Evolutionary conservation across 169 alveolate species (phyloP).

Genomic region (Plasmodium sp.): DNA sequence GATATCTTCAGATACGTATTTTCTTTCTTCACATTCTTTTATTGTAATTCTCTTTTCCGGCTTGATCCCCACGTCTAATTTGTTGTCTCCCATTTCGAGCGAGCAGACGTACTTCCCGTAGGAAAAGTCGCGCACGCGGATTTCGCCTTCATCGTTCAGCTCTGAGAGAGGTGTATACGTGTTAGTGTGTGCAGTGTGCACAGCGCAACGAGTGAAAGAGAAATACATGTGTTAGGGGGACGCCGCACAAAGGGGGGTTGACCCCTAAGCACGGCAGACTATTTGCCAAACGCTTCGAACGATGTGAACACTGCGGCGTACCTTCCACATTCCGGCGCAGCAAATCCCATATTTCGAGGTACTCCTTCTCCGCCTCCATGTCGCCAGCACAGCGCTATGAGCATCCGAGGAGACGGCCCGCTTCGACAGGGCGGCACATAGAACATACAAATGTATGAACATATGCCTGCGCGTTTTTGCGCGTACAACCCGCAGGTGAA

Average conservation of each 20-base stretch:
- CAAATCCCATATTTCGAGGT: not conserved
- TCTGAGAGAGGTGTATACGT: not conserved
- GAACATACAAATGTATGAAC: not conserved
- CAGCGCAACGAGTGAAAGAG: not conserved
- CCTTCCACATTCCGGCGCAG: slow-evolving; percentile 50
- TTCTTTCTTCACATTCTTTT: slow-evolving; percentile 68
- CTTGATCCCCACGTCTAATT: slow-evolving; percentile 55
- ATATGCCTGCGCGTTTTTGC: not conserved
- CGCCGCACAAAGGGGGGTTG: not conserved
- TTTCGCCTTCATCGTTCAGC: slow-evolving; percentile 44
- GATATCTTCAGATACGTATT: slow-evolving; percentile 16
- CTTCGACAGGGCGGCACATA: not conserved
- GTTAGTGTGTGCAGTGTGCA: not conserved
- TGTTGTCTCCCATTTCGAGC: slow-evolving; percentile 52
- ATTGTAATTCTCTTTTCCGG: slow-evolving; percentile 59
- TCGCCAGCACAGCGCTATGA: not conserved
- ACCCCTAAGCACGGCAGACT: not conserved
- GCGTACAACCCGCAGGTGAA: not conserved
- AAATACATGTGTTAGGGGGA: not conserved
- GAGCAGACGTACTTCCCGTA: slow-evolving; percentile 39
- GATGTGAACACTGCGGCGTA: not conserved
- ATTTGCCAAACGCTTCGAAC: not conserved
- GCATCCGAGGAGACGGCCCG: not conserved
- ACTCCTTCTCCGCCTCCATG: slow-evolving; percentile 21
- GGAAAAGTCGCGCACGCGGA: slow-evolving; percentile 14